Base-by-base conservation (phyloP, 345 rosid genomes). In the Cardamine chenopodiifolia region DNA sequence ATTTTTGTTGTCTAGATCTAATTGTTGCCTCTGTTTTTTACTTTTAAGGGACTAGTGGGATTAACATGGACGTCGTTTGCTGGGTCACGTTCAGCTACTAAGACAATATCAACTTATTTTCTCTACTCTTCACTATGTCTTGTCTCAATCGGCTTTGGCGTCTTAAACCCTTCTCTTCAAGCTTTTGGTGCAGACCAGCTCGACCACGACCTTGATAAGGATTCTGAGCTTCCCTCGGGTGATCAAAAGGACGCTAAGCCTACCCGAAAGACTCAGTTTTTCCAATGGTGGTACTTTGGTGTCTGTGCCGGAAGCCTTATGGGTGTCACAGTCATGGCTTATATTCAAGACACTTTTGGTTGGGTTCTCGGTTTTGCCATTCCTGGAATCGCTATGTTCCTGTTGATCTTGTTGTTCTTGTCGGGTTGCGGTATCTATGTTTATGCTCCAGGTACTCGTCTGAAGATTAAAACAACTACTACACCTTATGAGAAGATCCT, bases 131-230 rank as follows among this genome's bases (percentile, higher is more conserved):
- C 98, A 23, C 92, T 92, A 2, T 82, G 87, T 59, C 72, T 92
- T 68, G 86, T 90, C 75, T 90, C 99, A 18, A 25, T 92, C 8
- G 99, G 99, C 66, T 85, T 84, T 31, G 99, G 94, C 22, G 98
- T 88, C 39, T 88, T 84, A 25, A 95, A 85, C 78, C 98, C 98
- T 45, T 92, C 98, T 32, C 68, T 95, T 39, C 99, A 95, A 78
- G 97, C 99, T 63, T 92, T 95, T 56, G 99, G 88, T 22, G 92
- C 99, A 0, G 97, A 92, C 82, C 97, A 95, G 70, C 86, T 89
- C 0, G 86, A 83, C 48, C 68, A 70, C 4, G 64, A 78, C 4
- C 81, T 78, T 2, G n/a, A 87, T n/a, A 90, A 84, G 2, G 62
- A 77, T 9, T 37, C 17, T 0, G 87, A 82, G 37, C 53, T 86